Evolutionary conservation across 306 rosid genomes (phyloP).

Genomic region (Dryas drummondii): DNA sequence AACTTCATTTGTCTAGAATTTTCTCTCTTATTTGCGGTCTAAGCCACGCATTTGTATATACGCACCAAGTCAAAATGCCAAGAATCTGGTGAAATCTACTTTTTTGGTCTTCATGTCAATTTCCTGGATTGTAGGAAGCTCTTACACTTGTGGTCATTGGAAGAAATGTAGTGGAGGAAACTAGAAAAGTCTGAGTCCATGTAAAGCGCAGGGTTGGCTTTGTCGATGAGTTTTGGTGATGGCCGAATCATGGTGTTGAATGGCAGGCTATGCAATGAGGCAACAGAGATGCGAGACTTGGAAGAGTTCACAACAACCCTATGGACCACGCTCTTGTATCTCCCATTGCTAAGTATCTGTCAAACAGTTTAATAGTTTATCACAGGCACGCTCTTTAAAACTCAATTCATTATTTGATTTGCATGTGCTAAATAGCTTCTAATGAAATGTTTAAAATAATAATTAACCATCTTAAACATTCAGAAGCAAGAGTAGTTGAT

Average conservation of each 20-base stretch:
- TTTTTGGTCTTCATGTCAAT: background rate
- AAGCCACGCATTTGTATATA: background rate
- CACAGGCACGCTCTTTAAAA: too few relatives aligned
- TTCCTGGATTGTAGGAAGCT: conserved; percentile 30
- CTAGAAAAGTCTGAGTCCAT: conserved; percentile 26
- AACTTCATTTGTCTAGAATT: background rate
- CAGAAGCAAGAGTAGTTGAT: too few relatives aligned
- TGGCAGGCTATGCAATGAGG: conserved; percentile 29
- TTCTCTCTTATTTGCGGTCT: background rate
- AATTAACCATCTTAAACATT: too few relatives aligned
- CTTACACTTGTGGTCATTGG: conserved; percentile 17
- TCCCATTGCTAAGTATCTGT: conserved; percentile 36
- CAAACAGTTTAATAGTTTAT: too few relatives aligned
- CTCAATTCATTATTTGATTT: too few relatives aligned
- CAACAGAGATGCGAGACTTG: conserved; percentile 31
- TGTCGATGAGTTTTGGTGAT: conserved; percentile 21
- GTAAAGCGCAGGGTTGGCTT: conserved; percentile 31
- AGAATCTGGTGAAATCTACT: background rate
- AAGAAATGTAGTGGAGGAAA: conserved; percentile 26
- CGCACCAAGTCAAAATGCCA: background rate
- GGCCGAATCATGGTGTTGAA: conserved; percentile 15
- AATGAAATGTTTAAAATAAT: too few relatives aligned
- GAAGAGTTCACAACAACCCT: conserved; percentile 27
- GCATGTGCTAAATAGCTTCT: too few relatives aligned
- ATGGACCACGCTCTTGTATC: conserved; percentile 31